phyloP scores from a whole-genome alignment of 2,329 filamentous ascomycete genomes.

The Catunica adiposa region DNA sequence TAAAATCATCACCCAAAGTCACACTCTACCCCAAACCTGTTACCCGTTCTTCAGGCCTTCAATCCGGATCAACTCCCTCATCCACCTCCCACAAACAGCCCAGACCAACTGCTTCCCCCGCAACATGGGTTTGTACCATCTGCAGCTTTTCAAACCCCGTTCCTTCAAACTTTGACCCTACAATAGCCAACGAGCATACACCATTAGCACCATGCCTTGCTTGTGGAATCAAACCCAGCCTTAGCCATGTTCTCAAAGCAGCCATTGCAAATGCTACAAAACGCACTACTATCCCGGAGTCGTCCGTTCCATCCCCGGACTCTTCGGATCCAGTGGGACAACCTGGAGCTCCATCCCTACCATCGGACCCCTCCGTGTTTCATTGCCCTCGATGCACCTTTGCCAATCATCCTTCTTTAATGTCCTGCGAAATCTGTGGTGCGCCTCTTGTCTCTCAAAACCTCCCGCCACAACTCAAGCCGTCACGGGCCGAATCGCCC shows the following conservation, averaged over 20 bases:
- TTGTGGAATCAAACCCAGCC: conserved; percentile 81
- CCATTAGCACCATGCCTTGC: conserved; percentile 74
- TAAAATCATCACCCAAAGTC: conserved; percentile 90
- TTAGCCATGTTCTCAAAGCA: conserved; percentile 71
- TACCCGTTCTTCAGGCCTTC: conserved; percentile 35
- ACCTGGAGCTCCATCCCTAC: not conserved
- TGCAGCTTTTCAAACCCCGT: conserved; percentile 90
- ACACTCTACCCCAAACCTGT: conserved; percentile 69
- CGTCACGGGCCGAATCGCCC: conserved; percentile 53
- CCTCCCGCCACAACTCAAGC: conserved; percentile 21
- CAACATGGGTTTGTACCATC: conserved; percentile 91
- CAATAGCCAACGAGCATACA: conserved; percentile 61
- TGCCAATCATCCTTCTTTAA: conserved; percentile 72
- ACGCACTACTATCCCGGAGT: conserved; percentile 20
- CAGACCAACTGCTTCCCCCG: conserved; percentile 27
- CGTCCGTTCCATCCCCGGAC: not conserved
- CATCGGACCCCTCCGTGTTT: conserved; percentile 21
- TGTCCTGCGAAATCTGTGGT: conserved; percentile 81
- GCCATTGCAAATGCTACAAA: conserved; percentile 59
- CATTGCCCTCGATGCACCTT: conserved; percentile 85
- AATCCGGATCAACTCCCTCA: conserved; percentile 1
- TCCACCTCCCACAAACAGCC: not conserved
- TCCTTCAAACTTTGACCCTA: conserved; percentile 82
- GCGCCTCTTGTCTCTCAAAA: conserved; percentile 49
- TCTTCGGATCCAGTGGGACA: too few species aligned